phyloP scores from a whole-genome alignment of 2,329 filamentous ascomycete species.

The Scedosporium boydii region DNA sequence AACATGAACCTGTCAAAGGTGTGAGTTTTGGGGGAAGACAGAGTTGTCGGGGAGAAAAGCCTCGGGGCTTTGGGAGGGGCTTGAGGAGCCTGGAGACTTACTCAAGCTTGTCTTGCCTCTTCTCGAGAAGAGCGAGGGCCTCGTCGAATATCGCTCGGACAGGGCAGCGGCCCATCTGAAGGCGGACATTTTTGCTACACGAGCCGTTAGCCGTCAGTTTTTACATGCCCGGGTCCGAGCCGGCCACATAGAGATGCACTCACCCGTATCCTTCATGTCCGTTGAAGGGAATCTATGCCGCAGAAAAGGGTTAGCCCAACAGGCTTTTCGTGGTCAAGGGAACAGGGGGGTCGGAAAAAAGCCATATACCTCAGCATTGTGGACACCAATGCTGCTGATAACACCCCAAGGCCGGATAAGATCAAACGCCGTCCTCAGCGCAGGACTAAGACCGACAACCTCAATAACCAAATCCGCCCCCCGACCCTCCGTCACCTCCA shows the following conservation, averaged over 20 bases:
- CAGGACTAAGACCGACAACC: conserved; percentile 58
- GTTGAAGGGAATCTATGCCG: conserved; percentile 51
- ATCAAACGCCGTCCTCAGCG: conserved; percentile 57
- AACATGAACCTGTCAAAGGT: conserved; percentile 56
- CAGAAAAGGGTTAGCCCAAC: not conserved
- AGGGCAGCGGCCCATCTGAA: conserved; percentile 71
- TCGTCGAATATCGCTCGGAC: conserved; percentile 61
- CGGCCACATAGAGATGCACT: conserved; percentile 13
- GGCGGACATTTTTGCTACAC: conserved; percentile 56
- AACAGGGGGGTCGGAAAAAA: no score
- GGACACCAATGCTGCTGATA: conserved; percentile 62
- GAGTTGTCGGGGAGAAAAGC: no score
- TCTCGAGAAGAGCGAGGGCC: conserved; percentile 49
- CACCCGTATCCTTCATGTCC: conserved; percentile 53
- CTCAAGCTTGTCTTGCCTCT: conserved; percentile 54
- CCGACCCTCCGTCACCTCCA: conserved; percentile 64
- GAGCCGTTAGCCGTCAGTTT: conserved; percentile 12
- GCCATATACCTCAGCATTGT: conserved; percentile 56
- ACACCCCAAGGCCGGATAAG: conserved; percentile 58
- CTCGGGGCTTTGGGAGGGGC: conserved; percentile 37
- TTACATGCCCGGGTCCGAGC: not conserved
- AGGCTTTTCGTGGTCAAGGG: no score
- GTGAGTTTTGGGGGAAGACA: not conserved
- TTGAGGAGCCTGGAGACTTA: conserved; percentile 32
- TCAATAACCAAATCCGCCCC: conserved; percentile 76